A percentile compares a stretch with the other conserved stretches of the same genome.
Conservation (phyloP, 305 asterid genomes). For the Fraxinus xanthoxyloides region DNA sequence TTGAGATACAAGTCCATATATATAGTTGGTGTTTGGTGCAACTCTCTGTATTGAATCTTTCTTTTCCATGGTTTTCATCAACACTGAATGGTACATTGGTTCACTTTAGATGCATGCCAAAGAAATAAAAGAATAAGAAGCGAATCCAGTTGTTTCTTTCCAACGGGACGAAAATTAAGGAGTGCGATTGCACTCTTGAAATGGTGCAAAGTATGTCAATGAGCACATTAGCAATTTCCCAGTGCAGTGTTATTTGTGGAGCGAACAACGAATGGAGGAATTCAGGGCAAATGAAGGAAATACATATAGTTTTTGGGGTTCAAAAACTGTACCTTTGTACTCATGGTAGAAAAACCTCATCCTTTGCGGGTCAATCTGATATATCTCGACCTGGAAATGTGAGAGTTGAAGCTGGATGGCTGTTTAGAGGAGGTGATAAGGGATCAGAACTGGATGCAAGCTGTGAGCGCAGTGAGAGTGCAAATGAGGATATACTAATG, state of each 20-base stretch:
- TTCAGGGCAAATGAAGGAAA: constrained; percentile 40
- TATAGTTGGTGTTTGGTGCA: neutral
- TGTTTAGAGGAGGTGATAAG: constrained; percentile 61
- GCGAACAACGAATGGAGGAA: constrained; percentile 36
- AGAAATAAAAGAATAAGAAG: constrained; percentile 24
- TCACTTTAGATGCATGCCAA: constrained; percentile 23
- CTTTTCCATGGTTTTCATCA: neutral
- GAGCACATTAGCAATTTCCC: constrained; percentile 50
- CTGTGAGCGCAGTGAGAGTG: constrained; percentile 83
- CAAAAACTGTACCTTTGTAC: constrained; percentile 39
- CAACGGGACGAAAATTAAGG: constrained; percentile 4
- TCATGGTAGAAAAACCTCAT: constrained; percentile 31
- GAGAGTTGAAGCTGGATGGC: constrained; percentile 81
- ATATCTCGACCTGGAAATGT: constrained; percentile 36
- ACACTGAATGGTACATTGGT: neutral
- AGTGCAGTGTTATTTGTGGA: constrained; percentile 47
- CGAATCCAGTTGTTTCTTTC: neutral
- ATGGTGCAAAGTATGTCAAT: constrained; percentile 59
- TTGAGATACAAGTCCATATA: constrained; percentile 3
- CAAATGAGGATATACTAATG: constrained; percentile 87
- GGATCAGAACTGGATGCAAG: constrained; percentile 57
- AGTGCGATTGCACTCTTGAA: constrained; percentile 22
- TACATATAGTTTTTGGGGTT: constrained; percentile 34
- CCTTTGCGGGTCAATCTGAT: constrained; percentile 31
- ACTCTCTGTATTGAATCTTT: neutral